These are phyloP conservation scores for Colletotrichum magnum DNA, from an alignment of 2,329 filamentous ascomycete species.

Conservation along the genomic window DNA sequence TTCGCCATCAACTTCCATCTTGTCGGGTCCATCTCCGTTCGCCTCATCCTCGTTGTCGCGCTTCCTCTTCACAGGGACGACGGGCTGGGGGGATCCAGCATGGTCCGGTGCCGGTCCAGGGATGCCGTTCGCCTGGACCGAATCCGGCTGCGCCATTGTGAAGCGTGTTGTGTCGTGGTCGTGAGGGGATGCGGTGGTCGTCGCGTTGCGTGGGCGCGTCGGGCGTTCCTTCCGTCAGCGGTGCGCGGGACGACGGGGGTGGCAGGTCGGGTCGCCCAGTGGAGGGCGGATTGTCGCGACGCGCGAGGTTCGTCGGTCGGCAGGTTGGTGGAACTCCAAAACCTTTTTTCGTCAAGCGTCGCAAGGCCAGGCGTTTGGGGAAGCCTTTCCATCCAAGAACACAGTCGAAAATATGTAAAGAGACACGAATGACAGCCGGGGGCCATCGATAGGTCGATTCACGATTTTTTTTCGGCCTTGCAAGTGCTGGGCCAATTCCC, in stretches of 20 bases:
- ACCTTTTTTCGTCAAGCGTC: conserved; percentile 53
- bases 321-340: conserved; percentile 56
- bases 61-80: conserved; percentile 68
- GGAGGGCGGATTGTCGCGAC: conserved; percentile 43
- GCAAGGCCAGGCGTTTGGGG: conserved; percentile 50
- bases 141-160: conserved; percentile 59
- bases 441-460: conserved; percentile 34
- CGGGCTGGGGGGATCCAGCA: conserved; percentile 49
- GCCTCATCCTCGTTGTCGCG: conserved; percentile 64
- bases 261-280: conserved; percentile 37
- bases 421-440: conserved; percentile 39
- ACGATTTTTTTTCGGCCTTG: conserved; percentile 34
- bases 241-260: conserved; percentile 41
- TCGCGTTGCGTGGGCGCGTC: conserved; percentile 28
- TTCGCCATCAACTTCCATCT: conserved; percentile 47
- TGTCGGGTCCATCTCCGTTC: conserved; percentile 44
- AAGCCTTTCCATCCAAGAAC: conserved; percentile 47
- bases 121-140: conserved; percentile 58
- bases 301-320: conserved; percentile 42
- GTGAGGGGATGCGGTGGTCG: conserved; percentile 6
- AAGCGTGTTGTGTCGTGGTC: conserved; percentile 25
- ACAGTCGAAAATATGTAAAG: conserved; percentile 36
- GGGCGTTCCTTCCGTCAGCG: conserved; percentile 24
- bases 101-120: conserved; percentile 54
- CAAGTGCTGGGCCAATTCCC: conserved; percentile 38